Base-by-base conservation (phyloP, 371 early-diverging fungal genomes). In the Circinella umbellata region DNA sequence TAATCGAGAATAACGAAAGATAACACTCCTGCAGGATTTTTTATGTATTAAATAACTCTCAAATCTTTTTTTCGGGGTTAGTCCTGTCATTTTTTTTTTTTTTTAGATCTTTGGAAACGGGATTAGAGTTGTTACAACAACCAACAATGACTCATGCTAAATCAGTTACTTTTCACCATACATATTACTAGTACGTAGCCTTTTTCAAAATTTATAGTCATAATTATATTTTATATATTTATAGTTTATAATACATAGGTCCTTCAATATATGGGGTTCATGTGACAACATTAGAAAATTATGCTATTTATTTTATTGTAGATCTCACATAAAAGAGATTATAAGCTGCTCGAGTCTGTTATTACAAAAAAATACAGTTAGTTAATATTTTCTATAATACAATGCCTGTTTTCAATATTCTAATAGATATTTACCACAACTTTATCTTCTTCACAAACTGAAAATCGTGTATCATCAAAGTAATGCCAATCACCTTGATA, bases 391-490 rank as follows among this genome's bases (percentile, higher is more conserved):
- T 27, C 27, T 27, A 27, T 27, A 2, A 27, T 27, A 34, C 14
- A 42, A 48, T 15, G 51, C 1, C 9, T 49, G 20, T n/a, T 39
- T 57, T 3, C 5, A n/a, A 35, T 6, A 18, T 46, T 4, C 11
- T 37, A 59, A 27, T 27, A 27, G 27, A 27, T 27, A 27, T 27
- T 77, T 86, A 89, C 89, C 76, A 84, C 79, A 2, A 92, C 92
- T 66, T 90, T 86, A 34, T 75, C 70, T 74, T 91, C 89, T 54
- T 87, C 86, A 46, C 89, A 88, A 0, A 82, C 82, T 1, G 91
- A 89, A 15, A 96, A 91, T 15, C 94, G 80, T 34, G 96, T 90
- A 79, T 98, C 99, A 77, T 98, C 96, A 85, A 96, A 96, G 66
- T 92, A 89, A 76, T 91, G 93, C 99, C 99, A 98, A 75, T 92